Evolutionary conservation across 2,329 filamentous ascomycete genomes (phyloP).

Genomic region (Fusarium agapanthi): DNA sequence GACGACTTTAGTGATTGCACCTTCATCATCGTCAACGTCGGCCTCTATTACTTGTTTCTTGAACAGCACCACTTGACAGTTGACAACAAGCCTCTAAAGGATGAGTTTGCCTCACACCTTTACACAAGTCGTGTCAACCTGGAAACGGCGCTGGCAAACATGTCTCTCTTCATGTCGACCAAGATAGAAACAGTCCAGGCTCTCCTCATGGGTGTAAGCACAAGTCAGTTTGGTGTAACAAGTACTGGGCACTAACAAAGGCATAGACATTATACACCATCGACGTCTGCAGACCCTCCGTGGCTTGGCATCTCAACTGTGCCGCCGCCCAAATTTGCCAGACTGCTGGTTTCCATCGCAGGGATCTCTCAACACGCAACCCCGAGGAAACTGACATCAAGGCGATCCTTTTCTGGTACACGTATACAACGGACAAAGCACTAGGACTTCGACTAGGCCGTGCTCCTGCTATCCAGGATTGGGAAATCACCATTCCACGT

Average conservation of each 20-base stretch:
- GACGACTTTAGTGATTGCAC: constrained; percentile 60
- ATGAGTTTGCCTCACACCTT: constrained; percentile 51
- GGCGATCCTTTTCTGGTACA: constrained; percentile 57
- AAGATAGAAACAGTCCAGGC: constrained; percentile 65
- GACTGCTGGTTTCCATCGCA: constrained; percentile 68
- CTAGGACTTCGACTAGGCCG: constrained; percentile 68
- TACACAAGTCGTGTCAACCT: constrained; percentile 58
- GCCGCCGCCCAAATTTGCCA: constrained; percentile 69
- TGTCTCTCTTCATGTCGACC: constrained; percentile 65
- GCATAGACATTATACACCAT: constrained; percentile 67
- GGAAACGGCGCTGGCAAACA: constrained; percentile 59
- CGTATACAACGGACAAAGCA: constrained; percentile 67
- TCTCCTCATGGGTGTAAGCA: constrained; percentile 64
- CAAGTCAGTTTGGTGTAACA: too few species aligned
- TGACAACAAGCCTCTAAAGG: constrained; percentile 43
- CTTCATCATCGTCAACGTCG: constrained; percentile 60
- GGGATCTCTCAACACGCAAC: constrained; percentile 43
- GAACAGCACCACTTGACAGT: constrained; percentile 53
- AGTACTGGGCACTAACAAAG: not conserved
- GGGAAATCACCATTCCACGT: constrained; percentile 63
- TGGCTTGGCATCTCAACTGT: constrained; percentile 71
- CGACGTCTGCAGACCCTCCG: constrained; percentile 67
- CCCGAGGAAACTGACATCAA: constrained; percentile 48
- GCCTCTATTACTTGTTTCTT: constrained; percentile 60
- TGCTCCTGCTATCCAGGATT: constrained; percentile 65